Base-by-base conservation (phyloP, 192 early-diverging fungal species). In the Geranomyces variabilis region DNA sequence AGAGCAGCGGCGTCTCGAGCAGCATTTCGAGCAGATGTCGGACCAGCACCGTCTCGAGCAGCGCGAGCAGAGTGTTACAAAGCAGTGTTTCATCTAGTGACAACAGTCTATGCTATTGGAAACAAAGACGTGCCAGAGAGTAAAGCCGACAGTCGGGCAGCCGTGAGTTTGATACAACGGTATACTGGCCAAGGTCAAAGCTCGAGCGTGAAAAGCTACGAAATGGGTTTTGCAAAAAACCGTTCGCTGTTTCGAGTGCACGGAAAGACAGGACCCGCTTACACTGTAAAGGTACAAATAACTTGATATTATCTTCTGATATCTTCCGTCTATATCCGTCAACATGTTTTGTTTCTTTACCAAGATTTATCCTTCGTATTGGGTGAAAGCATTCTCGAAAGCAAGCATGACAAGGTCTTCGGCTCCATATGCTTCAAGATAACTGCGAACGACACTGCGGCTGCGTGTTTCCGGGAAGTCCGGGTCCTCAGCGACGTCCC, bases 381-480 rank as follows among this genome's bases (percentile, higher is more conserved):
- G 51, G 26, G 2, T 55, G 51, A 55, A 55, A 55, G 51, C 51
- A 24, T 55, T 28, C 51, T 55, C 51, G 26, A 55, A 55, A 55
- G 51, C 51, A 55, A 55, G 51, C 51, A 55, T 55, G 51, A 55
- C 51, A 55, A 55, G 51, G 19, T 55, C 51, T 14, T 55, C 51
- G 51, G 51, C 51, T 55, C 51, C 51, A 55, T 14, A 28, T 55
- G 51, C 51, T 55, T 55, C 51, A 55, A 55, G 26, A 55, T 55
- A 55, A 55, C 26, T 55, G 14, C 26, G 51, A 55, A 55, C 51
- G 51, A 55, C 51, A 55, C 51, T 55, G 51, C 26, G 51, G 51
- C 26, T 55, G 51, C 51, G 51, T 55, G 51, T 55, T 55, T 55
- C 51, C 51, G 51, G 51, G 51, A 55, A 55, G 51, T 55, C 51